phyloP scores from a whole-genome alignment of 2,329 filamentous ascomycete genomes.

The Scedosporium apiospermum region DNA sequence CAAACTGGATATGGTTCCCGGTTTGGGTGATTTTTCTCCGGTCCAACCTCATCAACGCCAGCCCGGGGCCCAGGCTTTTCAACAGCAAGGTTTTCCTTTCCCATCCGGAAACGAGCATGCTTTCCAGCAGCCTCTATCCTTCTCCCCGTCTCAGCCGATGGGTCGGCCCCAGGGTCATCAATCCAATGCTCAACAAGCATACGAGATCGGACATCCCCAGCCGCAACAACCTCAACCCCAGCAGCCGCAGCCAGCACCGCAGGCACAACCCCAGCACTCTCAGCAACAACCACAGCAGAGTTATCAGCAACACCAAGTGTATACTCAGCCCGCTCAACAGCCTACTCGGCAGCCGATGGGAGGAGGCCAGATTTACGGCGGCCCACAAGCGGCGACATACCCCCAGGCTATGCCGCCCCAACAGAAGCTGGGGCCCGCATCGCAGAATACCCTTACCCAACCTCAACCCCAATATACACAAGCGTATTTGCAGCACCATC shows the following conservation, averaged over 20 bases:
- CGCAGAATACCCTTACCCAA: background rate
- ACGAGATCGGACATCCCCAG: conserved; percentile 17
- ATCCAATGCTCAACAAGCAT: conserved; percentile 14
- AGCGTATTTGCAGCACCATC: conserved; percentile 2
- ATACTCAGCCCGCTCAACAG: conserved; percentile 9
- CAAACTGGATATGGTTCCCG: conserved; percentile 20
- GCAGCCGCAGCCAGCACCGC: conserved; percentile 12
- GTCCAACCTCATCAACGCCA: conserved; percentile 19
- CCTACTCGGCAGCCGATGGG: conserved; percentile 8
- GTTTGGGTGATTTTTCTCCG: conserved; percentile 20
- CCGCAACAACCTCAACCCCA: conserved; percentile 15
- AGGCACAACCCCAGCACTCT: conserved; percentile 10
- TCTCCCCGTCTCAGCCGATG: background rate
- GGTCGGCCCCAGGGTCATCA: conserved; percentile 2
- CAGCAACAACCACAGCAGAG: conserved; percentile 14
- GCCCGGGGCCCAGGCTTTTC: conserved; percentile 22
- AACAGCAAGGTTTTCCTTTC: conserved; percentile 22
- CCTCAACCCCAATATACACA: conserved; percentile 1
- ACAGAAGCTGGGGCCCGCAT: conserved; percentile 9
- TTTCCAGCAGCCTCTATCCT: conserved; percentile 20
- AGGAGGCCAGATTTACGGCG: conserved; percentile 8
- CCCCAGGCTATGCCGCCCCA: conserved; percentile 16
- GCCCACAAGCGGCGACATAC: conserved; percentile 11
- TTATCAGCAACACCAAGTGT: conserved; percentile 8
- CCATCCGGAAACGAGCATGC: conserved; percentile 20